Evolutionary conservation across 352 stramenopile species (phyloP).

Genomic region (Vaucheria bursata): DNA sequence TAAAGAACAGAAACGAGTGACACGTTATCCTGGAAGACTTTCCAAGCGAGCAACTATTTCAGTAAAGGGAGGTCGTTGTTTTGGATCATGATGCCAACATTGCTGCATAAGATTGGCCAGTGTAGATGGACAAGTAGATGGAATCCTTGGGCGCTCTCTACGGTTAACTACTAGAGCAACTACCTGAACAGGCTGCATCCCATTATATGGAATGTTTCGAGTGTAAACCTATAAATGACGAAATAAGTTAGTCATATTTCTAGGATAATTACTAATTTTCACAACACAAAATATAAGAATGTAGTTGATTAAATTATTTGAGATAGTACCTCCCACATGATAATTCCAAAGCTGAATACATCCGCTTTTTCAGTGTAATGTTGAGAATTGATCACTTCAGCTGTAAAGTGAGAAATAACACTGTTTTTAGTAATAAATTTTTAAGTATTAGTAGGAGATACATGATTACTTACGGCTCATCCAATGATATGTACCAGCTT

Average conservation of each 20-base stretch:
- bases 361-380: slow-evolving; percentile 85
- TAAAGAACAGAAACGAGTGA: no score
- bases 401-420: not conserved
- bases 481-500: slow-evolving; percentile 67
- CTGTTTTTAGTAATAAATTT: not conserved
- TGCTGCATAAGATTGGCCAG: slow-evolving; percentile 40
- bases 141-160: slow-evolving; percentile 45
- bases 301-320: no score
- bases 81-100: slow-evolving; percentile 39
- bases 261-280: no score
- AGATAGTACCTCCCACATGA: slow-evolving; percentile 75
- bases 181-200: slow-evolving; percentile 68
- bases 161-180: slow-evolving; percentile 42
- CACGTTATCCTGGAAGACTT: not conserved
- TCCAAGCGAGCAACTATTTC: slow-evolving; percentile 29
- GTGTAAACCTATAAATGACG: slow-evolving; percentile 70
- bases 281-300: no score
- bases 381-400: slow-evolving; percentile 68
- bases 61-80: slow-evolving; percentile 26
- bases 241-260: no score
- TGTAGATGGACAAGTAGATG: slow-evolving; percentile 17
- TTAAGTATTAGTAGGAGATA: not conserved
- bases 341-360: slow-evolving; percentile 82
- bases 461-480: no score
- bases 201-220: slow-evolving; percentile 71